A percentile compares a stretch with the other conserved stretches of the same genome.
Conservation (phyloP, 495 filamentous ascomycete genomes). For the Aeminium ludgeri region DNA sequence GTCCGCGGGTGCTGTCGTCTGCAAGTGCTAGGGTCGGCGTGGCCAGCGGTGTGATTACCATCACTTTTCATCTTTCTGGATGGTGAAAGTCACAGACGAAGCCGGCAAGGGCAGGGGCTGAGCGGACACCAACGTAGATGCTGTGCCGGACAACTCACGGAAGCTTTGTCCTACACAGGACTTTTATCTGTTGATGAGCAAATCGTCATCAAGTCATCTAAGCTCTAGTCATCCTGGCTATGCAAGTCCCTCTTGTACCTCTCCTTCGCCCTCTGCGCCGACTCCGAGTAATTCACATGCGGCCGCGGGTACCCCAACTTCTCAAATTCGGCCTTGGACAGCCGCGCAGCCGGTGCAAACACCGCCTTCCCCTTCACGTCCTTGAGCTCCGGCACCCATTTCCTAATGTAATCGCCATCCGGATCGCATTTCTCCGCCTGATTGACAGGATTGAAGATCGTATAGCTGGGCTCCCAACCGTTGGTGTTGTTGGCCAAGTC, state of each 20-base stretch:
- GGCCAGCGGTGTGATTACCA: too few relatives aligned
- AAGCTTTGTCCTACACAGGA: too few relatives aligned
- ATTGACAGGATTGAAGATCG: constrained; percentile 29
- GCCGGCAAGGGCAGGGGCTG: too few relatives aligned
- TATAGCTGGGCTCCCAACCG: constrained; percentile 32
- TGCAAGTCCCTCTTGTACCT: constrained; percentile 28
- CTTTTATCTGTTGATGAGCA: too few relatives aligned
- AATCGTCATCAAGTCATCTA: too few relatives aligned
- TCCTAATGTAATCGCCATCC: constrained; percentile 39
- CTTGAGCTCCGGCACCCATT: constrained; percentile 41
- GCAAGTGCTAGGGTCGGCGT: too few relatives aligned
- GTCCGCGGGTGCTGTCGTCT: too few relatives aligned
- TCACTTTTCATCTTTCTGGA: too few relatives aligned
- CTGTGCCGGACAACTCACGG: too few relatives aligned
- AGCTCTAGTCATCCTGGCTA: background rate
- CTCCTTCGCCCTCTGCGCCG: constrained; percentile 25
- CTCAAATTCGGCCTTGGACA: constrained; percentile 29
- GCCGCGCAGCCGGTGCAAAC: constrained; percentile 25
- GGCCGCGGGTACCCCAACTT: constrained; percentile 30
- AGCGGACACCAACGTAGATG: too few relatives aligned
- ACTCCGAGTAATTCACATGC: constrained; percentile 30
- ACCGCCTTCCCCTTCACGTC: constrained; percentile 28
- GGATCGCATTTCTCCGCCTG: constrained; percentile 37
- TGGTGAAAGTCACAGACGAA: too few relatives aligned
- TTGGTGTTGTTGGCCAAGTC: constrained; percentile 31